phyloP scores from a whole-genome alignment of 2,329 filamentous ascomycete species.

The Colletotrichum falcatum region DNA sequence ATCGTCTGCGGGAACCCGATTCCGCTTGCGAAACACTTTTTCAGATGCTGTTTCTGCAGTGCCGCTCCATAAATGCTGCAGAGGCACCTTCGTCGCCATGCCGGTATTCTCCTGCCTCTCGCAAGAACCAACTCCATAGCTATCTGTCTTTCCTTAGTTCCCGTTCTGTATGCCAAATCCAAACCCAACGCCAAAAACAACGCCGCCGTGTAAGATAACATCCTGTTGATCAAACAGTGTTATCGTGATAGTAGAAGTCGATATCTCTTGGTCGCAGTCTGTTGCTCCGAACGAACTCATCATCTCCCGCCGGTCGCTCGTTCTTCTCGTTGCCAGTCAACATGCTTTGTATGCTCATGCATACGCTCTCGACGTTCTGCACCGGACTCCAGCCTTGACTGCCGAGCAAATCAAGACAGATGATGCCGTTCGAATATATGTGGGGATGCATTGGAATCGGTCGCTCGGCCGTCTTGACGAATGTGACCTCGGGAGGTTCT shows the following conservation, averaged over 20 bases:
- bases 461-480: constrained; percentile 73
- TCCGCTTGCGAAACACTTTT: constrained; percentile 19
- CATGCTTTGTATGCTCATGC: constrained; percentile 99
- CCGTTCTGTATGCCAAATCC: constrained; percentile 28
- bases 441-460: constrained; percentile 95
- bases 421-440: constrained; percentile 98
- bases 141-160: constrained; percentile 15
- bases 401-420: constrained; percentile 93
- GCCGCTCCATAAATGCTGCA: constrained; percentile 11
- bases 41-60: constrained; percentile 6
- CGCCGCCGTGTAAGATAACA: constrained; percentile 4
- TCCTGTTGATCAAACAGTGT: constrained; percentile 64
- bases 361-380: constrained; percentile 96
- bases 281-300: constrained; percentile 87
- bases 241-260: constrained; percentile 93
- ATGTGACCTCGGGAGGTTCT: constrained; percentile 97
- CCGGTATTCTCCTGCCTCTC: constrained; percentile 21
- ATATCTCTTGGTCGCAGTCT: constrained; percentile 86
- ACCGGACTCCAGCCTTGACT: constrained; percentile 94
- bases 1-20: constrained; percentile 7
- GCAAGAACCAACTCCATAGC: constrained; percentile 20
- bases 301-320: constrained; percentile 90
- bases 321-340: constrained; percentile 93
- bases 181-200: constrained; percentile 31
- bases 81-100: constrained; percentile 15